These are phyloP conservation scores for Talaromyces pinophilus DNA, from an alignment of 2,329 filamentous ascomycete genomes.

Conservation along the genomic window DNA sequence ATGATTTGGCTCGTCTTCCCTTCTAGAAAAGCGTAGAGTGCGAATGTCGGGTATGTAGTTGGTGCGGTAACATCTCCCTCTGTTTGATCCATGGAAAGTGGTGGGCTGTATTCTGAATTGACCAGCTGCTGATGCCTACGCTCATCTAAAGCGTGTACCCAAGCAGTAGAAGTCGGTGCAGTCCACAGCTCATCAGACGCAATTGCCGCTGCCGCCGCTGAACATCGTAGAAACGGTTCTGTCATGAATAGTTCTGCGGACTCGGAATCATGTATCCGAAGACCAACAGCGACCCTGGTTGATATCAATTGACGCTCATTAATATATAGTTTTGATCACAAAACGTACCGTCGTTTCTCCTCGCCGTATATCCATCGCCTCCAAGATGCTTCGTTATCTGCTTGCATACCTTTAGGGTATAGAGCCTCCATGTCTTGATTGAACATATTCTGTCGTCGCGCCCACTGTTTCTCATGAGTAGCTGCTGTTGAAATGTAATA, in stretches of 20 bases:
- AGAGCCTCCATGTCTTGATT: not conserved
- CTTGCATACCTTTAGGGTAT: not conserved
- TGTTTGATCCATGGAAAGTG: not conserved
- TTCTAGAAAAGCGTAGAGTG: constrained; percentile 9
- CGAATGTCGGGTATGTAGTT: not conserved
- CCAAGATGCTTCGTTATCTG: constrained; percentile 13
- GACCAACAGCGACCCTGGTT: constrained; percentile 14
- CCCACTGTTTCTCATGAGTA: constrained; percentile 8
- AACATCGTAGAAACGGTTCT: constrained; percentile 27
- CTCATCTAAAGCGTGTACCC: constrained; percentile 6
- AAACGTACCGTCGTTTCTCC: constrained; percentile 16
- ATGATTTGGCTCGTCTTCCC: constrained; percentile 1
- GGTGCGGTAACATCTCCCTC: not conserved
- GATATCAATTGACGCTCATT: not conserved
- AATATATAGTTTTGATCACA: not conserved
- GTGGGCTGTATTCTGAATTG: not conserved
- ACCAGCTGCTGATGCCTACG: not conserved
- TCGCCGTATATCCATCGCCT: constrained; percentile 15
- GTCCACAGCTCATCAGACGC: constrained; percentile 5
- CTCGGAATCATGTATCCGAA: constrained; percentile 35
- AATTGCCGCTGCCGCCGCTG: not conserved
- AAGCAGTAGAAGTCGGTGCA: constrained; percentile 8
- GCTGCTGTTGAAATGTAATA: not conserved
- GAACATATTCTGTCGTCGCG: constrained; percentile 17
- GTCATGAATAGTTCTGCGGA: constrained; percentile 31